Conservation (phyloP, 257 asterid species). For the Solanum corneliomulleri region DNA sequence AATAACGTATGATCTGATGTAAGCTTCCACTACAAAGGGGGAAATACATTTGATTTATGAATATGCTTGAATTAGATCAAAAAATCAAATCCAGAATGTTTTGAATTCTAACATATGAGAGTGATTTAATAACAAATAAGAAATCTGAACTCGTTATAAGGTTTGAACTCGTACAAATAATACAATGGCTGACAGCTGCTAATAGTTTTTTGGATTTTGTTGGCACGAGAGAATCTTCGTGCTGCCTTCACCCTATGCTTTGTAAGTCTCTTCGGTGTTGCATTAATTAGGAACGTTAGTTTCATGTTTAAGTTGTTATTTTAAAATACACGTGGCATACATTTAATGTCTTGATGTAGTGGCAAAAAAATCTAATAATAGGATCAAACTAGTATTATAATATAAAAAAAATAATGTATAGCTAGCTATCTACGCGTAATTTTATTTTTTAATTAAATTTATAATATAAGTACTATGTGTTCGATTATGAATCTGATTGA, state of each 20-base stretch:
- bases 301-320: not conserved
- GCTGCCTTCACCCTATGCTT: not conserved
- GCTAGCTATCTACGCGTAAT: too few relatives aligned
- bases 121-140: rapidly evolving
- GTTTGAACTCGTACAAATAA: not conserved
- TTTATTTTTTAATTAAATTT: too few relatives aligned
- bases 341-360: not conserved
- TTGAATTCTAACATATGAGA: rapidly evolving
- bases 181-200: slow-evolving; percentile 26
- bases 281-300: not conserved
- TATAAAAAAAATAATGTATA: not conserved
- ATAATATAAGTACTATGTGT: not conserved
- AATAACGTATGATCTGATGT: not conserved
- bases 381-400: not conserved
- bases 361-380: not conserved
- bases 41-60: not conserved
- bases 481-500: not conserved
- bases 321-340: not conserved
- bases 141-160: not conserved
- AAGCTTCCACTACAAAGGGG: rapidly evolving
- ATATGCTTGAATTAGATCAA: not conserved
- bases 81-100: rapidly evolving
- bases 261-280: not conserved
- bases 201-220: slow-evolving; percentile 16
- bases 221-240: slow-evolving; percentile 33